Evolutionary conservation across 2,329 filamentous ascomycete species (phyloP), one percentile per base, ranked within the genome.

Genomic region (Corinectria fuckeliana): DNA sequence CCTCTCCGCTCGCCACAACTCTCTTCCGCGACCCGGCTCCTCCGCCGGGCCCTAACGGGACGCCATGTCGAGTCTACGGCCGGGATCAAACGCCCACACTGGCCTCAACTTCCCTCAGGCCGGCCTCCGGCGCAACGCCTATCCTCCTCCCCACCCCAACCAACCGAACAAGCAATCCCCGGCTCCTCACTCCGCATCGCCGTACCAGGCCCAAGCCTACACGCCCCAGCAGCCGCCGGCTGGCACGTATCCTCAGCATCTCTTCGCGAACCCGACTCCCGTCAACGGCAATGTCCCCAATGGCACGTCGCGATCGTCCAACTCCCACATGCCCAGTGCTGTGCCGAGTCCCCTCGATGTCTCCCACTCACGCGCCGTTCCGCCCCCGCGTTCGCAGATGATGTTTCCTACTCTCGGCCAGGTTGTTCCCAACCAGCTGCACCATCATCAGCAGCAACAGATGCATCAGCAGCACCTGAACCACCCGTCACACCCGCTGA

Each of bases 81-180:
- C 80, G 61, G 81, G 80, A 70, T 76, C 81, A 59, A 85, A 83
- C 69, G 75, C 77, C 72, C 83, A 85, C 74, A 76, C 81, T 60
- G 81, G 81, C 73, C 77, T 86, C 67, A 77, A 77, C 68, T 86
- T 85, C 64, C 76, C 81, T 54, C 81, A 82, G 74, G 78, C 80
- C 69, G 73, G 75, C 71, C 67, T 85, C 60, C 77, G 83, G 73
- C 82, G 83, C 60, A 75, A 72, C 56, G 74, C 70, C 63, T 84
- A 79, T 65, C 77, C 77, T 69, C 76, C 80, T 55, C 76, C 79
- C 32, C 82, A 83, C 68, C 76, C 80, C 59, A 80, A 78, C 64
- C 80, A 81, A 67, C 77, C 79, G 64, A 85, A 81, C 71, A 85
- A 86, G 71, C 81, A 83, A 61, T 83, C 84, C 25, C 81, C 84